These are phyloP conservation scores for Pseudoperonospora humuli DNA, from an alignment of 352 stramenopile genomes.

Conservation along the genomic window DNA sequence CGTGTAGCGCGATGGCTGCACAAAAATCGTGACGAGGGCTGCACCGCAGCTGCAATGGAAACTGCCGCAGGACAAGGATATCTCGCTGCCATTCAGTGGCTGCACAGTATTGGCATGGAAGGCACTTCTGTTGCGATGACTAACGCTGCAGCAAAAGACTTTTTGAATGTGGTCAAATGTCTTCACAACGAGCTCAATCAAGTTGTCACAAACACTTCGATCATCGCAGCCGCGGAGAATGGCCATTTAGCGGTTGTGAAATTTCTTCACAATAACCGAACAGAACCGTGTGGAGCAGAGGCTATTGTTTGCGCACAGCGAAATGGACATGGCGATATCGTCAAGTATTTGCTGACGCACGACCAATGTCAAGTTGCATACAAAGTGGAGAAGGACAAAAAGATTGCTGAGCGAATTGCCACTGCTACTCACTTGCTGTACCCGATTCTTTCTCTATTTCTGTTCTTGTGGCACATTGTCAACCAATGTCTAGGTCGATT, in stretches of 20 bases:
- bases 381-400: neutral
- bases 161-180: constrained; percentile 18
- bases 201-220: constrained; percentile 5
- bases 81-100: constrained; percentile 9
- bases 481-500: neutral
- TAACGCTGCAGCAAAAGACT: constrained; percentile 10
- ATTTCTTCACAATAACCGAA: constrained; percentile 7
- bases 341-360: constrained; percentile 1
- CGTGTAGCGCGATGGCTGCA: constrained; percentile 6
- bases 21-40: constrained; percentile 11
- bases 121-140: constrained; percentile 11
- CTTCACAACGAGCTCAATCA: constrained; percentile 7
- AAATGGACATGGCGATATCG: constrained; percentile 1
- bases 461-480: neutral
- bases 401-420: neutral
- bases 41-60: constrained; percentile 15
- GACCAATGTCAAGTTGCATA: constrained; percentile 8
- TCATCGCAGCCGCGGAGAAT: constrained; percentile 8
- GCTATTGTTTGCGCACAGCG: constrained; percentile 2
- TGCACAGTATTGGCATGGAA: constrained; percentile 8
- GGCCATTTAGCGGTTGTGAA: constrained; percentile 9
- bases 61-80: constrained; percentile 1
- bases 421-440: neutral
- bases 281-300: neutral
- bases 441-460: neutral